phyloP scores from a whole-genome alignment of 2,329 filamentous ascomycete genomes.

The Beauveria pseudobassiana region DNA sequence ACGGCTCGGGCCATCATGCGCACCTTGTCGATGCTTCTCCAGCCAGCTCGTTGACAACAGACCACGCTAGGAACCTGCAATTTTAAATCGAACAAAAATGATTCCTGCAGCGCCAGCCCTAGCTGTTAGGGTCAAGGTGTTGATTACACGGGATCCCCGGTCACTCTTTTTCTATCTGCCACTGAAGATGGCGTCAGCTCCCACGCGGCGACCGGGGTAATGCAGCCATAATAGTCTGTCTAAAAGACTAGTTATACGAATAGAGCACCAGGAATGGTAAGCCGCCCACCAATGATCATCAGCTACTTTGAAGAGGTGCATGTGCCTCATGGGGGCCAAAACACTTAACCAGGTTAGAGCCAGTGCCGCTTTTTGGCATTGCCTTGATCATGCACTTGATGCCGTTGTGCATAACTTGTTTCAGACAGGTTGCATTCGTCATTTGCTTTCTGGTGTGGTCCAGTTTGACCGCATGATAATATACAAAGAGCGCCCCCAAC shows the following conservation, averaged over 20 bases:
- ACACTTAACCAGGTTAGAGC: not conserved
- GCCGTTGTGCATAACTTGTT: not conserved
- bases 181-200: not conserved
- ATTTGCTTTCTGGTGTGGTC: too few relatives aligned
- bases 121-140: too few relatives aligned
- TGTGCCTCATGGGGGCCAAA: not conserved
- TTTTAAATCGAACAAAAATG: not conserved
- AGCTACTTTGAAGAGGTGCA: not conserved
- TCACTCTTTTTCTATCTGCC: not conserved
- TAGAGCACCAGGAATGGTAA: not conserved
- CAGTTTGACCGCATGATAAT: not conserved
- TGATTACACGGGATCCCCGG: not conserved
- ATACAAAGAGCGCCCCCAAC: not conserved
- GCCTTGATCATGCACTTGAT: not conserved
- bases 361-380: not conserved
- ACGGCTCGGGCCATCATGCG: not conserved
- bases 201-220: not conserved
- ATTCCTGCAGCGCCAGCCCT: not conserved
- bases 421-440: not conserved
- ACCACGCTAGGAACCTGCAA: not conserved
- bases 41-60: not conserved
- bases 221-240: not conserved
- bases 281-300: not conserved
- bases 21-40: not conserved
- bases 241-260: not conserved